Base-by-base conservation (phyloP, 2,329 filamentous ascomycete species). In the Ophiocordyceps camponoti-leonardi region DNA sequence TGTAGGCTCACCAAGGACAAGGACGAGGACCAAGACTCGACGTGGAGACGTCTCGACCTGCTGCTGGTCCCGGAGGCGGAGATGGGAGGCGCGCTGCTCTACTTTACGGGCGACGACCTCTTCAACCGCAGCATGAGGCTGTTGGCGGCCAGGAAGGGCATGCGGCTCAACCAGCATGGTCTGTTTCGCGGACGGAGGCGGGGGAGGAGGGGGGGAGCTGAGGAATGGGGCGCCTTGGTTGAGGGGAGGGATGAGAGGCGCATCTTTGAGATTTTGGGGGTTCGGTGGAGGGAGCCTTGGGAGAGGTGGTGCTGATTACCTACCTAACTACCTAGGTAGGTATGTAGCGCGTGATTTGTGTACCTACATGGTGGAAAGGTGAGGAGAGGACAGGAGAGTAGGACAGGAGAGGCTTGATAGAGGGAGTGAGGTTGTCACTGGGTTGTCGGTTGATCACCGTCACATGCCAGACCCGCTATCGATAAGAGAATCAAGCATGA, bases 51-150 rank as follows among this genome's bases (percentile, higher is more conserved):
- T 2, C 81, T 95, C 49, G 88, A 95, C 57, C 73, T 95, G 19
- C 67, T 95, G 1, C 72, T 93, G 4, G 88, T 94, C 1, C 87
- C 88, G 0, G 79, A 79, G 52, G 68, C 74, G 2, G 81, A 94
- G 60, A 71, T 86, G 44, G 90, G 90, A 1, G 88, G 85, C 0
- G 87, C 88, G 0, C 59, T 95, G 49, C 73, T 95, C n/a, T 95
- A 95, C 58, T 96, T 95, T 56, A 95, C 90, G 0, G 90, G 90
- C 1, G 92, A 95, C 53, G 88, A 94, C 58, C 82, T 94, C 31
- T 95, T 95, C 66, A 95, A 95, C 60, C 71, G 88, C 16, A 93
- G 85, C 56, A 75, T 95, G 59, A 68, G 90, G 50, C 63, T 93
- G 16, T 61, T 95, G 50, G 86, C 87, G 14, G 76, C 78, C 37